These are phyloP conservation scores for Candida nemodendra DNA, from an alignment of 805 yeast species.

Conservation along the genomic window DNA sequence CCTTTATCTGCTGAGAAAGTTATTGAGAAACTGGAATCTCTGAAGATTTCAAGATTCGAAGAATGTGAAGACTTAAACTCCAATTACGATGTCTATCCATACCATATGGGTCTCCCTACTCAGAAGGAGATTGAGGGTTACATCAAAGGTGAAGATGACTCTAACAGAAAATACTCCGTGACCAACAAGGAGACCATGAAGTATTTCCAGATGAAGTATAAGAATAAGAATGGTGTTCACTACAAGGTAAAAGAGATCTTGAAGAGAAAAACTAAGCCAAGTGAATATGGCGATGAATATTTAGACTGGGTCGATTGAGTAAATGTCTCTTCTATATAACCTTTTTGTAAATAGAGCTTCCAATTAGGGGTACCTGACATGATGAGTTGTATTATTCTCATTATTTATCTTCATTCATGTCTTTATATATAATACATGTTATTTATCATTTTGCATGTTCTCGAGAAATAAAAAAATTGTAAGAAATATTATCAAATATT, in stretches of 20 bases:
- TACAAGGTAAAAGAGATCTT: constrained; percentile 60
- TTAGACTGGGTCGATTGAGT: constrained; percentile 46
- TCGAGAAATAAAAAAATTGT: too few relatives aligned
- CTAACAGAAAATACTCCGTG: constrained; percentile 64
- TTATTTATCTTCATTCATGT: not conserved
- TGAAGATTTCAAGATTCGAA: constrained; percentile 40
- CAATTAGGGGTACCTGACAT: not conserved
- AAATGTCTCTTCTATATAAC: not conserved
- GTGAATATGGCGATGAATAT: constrained; percentile 38
- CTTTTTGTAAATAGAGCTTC: constrained; percentile 11
- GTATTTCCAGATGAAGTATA: constrained; percentile 53
- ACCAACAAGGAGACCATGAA: constrained; percentile 65
- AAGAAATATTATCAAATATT: too few relatives aligned
- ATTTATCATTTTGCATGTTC: too few relatives aligned
- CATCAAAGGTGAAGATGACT: constrained; percentile 67
- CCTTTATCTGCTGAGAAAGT: constrained; percentile 16
- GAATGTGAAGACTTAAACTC: constrained; percentile 35
- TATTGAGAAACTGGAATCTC: constrained; percentile 26
- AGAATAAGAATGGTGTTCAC: constrained; percentile 58
- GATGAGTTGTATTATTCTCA: not conserved
- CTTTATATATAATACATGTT: not conserved
- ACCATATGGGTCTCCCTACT: constrained; percentile 73
- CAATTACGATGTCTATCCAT: constrained; percentile 47
- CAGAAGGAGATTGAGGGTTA: constrained; percentile 62
- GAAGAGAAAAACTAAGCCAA: constrained; percentile 52